phyloP scores from a whole-genome alignment of 345 rosid genomes.

The Mercurialis annua region DNA sequence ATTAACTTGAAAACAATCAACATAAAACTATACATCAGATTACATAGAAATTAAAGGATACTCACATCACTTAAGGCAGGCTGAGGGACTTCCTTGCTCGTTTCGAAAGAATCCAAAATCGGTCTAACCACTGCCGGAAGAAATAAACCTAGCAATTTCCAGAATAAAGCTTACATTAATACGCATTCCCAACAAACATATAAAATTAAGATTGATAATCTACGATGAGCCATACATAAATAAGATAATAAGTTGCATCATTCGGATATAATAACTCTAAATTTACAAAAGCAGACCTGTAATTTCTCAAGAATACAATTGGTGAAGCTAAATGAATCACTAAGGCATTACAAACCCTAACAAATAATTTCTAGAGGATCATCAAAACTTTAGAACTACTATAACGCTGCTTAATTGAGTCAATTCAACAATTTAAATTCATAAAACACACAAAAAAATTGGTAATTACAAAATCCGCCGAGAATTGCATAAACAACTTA shows the following conservation, averaged over 20 bases:
- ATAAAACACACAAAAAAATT: background rate
- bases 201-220: background rate
- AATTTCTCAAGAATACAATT: too few species aligned
- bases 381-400: background rate
- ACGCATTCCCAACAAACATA: background rate
- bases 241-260: too few species aligned
- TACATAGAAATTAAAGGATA: background rate
- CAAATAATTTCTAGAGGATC: background rate
- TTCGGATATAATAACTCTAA: too few species aligned
- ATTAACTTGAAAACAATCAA: background rate
- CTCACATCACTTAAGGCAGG: constrained; percentile 80
- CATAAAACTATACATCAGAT: too few species aligned
- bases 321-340: too few species aligned
- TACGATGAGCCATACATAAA: too few species aligned
- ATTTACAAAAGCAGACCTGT: too few species aligned
- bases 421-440: background rate
- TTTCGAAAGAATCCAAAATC: constrained; percentile 80
- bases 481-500: background rate
- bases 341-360: too few species aligned
- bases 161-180: background rate
- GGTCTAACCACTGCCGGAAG: constrained; percentile 97
- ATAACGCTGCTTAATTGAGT: background rate
- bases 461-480: background rate
- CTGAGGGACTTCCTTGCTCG: constrained; percentile 74
- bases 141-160: constrained; percentile 65